Conservation (phyloP, 148 eudicot species). For the Vaccinium vitisidaea region DNA sequence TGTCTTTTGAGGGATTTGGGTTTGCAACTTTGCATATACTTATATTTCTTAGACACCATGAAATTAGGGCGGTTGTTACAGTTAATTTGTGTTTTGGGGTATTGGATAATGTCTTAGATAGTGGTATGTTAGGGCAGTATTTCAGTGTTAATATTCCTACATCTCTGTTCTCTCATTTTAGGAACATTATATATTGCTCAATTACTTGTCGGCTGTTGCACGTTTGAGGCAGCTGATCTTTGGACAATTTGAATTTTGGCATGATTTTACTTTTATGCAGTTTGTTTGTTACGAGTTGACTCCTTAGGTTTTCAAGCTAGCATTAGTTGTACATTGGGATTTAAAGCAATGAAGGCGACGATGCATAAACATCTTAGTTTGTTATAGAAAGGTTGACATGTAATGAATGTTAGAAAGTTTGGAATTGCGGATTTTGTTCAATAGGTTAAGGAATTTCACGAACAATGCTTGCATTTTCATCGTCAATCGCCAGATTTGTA, state of each 20-base stretch:
- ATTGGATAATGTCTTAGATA: too few species aligned
- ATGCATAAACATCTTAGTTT: neutral
- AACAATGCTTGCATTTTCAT: too few species aligned
- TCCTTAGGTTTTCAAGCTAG: neutral
- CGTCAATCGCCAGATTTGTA: neutral
- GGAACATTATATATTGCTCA: neutral
- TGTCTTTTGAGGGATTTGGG: neutral
- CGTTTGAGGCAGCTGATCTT: neutral
- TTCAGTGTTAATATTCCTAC: neutral
- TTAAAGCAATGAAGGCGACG: neutral
- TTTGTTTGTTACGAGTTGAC: neutral
- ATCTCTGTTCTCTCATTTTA: neutral
- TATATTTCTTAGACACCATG: neutral
- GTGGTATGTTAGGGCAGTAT: neutral
- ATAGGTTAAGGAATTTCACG: too few species aligned
- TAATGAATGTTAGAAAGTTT: neutral
- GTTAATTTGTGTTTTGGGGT: neutral
- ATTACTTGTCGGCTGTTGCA: too few species aligned
- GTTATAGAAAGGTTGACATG: neutral
- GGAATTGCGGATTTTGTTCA: too few species aligned
- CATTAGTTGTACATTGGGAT: neutral
- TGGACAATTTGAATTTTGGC: neutral
- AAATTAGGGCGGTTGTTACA: neutral
- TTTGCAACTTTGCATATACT: neutral
- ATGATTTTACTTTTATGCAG: neutral